These are phyloP conservation scores for Gossypium lobatum DNA, from an alignment of 441 rosid genomes.

Conservation along the genomic window DNA sequence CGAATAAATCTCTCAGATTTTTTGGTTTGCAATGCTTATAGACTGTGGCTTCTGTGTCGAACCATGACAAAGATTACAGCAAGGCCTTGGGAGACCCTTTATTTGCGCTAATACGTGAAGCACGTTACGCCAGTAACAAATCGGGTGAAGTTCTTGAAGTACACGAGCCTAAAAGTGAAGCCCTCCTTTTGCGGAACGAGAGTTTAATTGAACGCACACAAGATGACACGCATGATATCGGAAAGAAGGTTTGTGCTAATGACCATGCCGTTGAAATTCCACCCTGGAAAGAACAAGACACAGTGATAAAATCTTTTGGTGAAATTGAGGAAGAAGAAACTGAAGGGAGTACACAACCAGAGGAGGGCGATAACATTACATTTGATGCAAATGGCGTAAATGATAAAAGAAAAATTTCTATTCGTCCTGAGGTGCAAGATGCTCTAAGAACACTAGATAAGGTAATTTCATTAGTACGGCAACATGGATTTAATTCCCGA, in stretches of 20 bases:
- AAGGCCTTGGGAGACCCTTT: conserved; percentile 58
- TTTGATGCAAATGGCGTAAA: neutral
- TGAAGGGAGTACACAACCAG: neutral
- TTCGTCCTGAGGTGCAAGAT: conserved; percentile 63
- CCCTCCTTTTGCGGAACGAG: conserved; percentile 15
- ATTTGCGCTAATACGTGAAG: conserved; percentile 48
- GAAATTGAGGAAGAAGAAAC: neutral
- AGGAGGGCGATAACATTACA: too few species aligned
- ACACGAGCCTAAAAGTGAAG: conserved; percentile 17
- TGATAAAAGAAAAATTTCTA: conserved; percentile 25
- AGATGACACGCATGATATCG: conserved; percentile 15
- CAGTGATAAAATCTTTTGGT: neutral
- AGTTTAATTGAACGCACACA: conserved; percentile 17
- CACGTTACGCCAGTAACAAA: conserved; percentile 33
- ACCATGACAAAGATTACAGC: conserved; percentile 49
- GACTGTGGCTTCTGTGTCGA: conserved; percentile 58
- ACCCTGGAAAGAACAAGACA: neutral
- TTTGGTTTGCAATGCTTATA: conserved; percentile 28
- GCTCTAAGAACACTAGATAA: conserved; percentile 74
- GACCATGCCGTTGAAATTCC: conserved; percentile 13
- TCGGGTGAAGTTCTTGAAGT: conserved; percentile 23
- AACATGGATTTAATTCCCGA: conserved; percentile 29
- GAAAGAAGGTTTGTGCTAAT: conserved; percentile 17
- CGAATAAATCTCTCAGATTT: conserved; percentile 14
- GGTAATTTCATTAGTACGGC: conserved; percentile 48